Conservation (phyloP, 2,329 filamentous ascomycete genomes). For the Fusarium albidum region DNA sequence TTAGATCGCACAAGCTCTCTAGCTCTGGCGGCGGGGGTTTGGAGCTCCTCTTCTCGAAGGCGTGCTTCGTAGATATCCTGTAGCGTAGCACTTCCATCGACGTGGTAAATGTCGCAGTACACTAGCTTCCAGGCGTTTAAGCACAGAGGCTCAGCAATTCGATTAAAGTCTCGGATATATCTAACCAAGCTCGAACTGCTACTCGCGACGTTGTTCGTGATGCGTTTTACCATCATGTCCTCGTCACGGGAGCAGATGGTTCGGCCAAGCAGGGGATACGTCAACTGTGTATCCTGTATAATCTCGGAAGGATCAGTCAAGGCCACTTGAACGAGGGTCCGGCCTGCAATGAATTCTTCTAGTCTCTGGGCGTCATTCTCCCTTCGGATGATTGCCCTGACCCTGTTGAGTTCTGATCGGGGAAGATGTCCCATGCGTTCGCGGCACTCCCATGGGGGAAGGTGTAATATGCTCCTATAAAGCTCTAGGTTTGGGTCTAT, state of each 20-base stretch:
- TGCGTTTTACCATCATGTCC: not conserved
- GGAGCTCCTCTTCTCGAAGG: constrained; percentile 23
- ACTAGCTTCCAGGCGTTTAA: constrained; percentile 25
- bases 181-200: not conserved
- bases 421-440: constrained; percentile 5
- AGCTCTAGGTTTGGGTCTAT: constrained; percentile 14
- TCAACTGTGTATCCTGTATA: not conserved
- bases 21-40: constrained; percentile 9
- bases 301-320: constrained; percentile 10
- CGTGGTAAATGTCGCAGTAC: constrained; percentile 20
- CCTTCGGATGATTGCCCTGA: not conserved
- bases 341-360: constrained; percentile 6
- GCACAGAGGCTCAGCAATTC: not conserved
- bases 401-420: not conserved
- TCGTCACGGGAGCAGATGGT: not conserved
- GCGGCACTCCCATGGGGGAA: not conserved
- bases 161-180: constrained; percentile 3
- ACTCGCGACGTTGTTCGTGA: not conserved
- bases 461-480: constrained; percentile 17
- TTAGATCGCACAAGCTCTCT: constrained; percentile 17
- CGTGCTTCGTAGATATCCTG: constrained; percentile 14
- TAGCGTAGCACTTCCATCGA: constrained; percentile 7
- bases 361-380: not conserved
- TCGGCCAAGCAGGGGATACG: constrained; percentile 17
- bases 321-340: constrained; percentile 17